Evolutionary conservation across 306 rosid species (phyloP), one percentile per base, ranked within the genome.

Genomic region (Styphnolobium japonicum): DNA sequence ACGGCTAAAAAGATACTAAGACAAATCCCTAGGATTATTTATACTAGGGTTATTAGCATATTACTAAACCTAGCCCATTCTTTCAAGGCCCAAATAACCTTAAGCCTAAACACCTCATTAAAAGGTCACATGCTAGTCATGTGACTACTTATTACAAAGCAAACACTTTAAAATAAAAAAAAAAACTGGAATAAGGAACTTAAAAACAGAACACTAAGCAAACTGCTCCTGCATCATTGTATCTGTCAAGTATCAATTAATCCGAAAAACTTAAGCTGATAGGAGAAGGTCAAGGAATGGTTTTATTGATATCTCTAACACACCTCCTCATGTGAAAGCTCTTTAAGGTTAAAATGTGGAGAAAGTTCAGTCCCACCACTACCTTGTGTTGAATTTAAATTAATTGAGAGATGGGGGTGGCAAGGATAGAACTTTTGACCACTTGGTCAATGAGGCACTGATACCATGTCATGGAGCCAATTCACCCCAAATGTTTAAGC

Each of bases 261-360:
- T 58, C 40, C 53, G 27, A 7, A 39, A 53, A 75, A 22, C 52
- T 21, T 22, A 43, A 43, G 71, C 46, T 74, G n/a, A 42, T 42
- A 39, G 43, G 52, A 55, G 67, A 52, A 46, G 48, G 75, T 45
- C 5, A 9, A 46, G 40, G 46, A 61, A 51, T 63, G 67, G 21
- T 73, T 64, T 65, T 65, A 56, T 33, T 63, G 84, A 12, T 40
- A 33, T 63, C 43, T 65, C 46, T 73, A 81, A 56, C 33, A 65
- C 33, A 73, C 33, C 71, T 64, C 9, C 43, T 64, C 62, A 31
- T 19, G 19, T 43, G 37, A 46, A 22, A 48, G 39, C 67, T 8
- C 56, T 58, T 65, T 66, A 40, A 58, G 57, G 58, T 27, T 48
- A 45, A 45, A 55, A n/a, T 67, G 48, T 49, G 18, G 55, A 75